Evolutionary conservation across 129 eudicot species (phyloP).

Genomic region (Flaveria trinervia): DNA sequence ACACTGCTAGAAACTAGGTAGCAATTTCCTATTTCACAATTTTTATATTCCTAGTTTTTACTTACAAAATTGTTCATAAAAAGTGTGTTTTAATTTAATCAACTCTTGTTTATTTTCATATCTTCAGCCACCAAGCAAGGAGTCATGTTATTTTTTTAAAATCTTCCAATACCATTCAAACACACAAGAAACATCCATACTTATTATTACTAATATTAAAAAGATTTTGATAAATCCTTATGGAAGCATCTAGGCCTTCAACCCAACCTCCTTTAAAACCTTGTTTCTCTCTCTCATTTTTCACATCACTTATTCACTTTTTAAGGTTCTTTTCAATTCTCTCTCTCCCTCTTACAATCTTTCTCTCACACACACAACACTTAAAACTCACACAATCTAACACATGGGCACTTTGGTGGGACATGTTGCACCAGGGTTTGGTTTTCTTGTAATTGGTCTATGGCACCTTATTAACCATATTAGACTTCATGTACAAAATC

Average conservation of each 20-base stretch:
- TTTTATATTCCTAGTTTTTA: not conserved
- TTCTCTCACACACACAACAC: conserved; percentile 29
- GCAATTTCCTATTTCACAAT: not conserved
- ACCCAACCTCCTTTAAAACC: conserved; percentile 31
- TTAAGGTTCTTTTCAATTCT: conserved; percentile 19
- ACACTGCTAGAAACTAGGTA: not conserved
- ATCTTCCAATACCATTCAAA: conserved; percentile 30
- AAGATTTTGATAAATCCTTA: conserved; percentile 23
- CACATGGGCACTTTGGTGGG: conserved; percentile 83
- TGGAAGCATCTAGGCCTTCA: conserved; percentile 53
- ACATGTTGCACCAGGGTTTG: conserved; percentile 86
- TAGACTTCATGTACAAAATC: conserved; percentile 54
- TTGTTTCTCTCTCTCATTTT: not conserved
- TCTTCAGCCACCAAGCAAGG: conserved; percentile 27
- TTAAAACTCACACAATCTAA: conserved; percentile 9
- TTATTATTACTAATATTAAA: not conserved
- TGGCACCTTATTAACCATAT: conserved; percentile 85
- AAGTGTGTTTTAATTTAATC: not conserved
- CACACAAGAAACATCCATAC: conserved; percentile 30
- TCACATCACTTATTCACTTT: not conserved
- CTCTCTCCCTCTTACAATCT: conserved; percentile 12
- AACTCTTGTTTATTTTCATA: conserved; percentile 13
- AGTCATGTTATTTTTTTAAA: conserved; percentile 24
- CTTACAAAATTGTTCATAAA: not conserved
- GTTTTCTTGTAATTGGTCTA: conserved; percentile 66